Base-by-base conservation (phyloP, 1,284 basidiomycete species). In the Macrocystidia cucumis region DNA sequence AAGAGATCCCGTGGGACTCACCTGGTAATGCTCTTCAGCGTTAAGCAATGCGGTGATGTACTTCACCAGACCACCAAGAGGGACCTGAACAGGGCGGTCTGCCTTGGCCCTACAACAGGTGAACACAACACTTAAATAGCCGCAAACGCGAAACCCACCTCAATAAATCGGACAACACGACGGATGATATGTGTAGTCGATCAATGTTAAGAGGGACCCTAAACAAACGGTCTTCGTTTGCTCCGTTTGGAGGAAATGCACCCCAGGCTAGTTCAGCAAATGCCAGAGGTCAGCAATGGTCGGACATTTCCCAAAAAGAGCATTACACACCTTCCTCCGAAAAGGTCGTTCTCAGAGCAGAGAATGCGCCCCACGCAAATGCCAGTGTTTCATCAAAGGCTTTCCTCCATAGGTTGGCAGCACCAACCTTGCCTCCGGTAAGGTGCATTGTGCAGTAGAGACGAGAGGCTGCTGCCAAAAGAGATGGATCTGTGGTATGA, bases 341-440 rank as follows among this genome's bases (percentile, higher is more conserved):
- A 46, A 73, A 83, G 4, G 78, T 79, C 7, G 72, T 72, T 39
- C 80, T 62, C 29, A 87, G 39, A 6, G 62, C 54, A n/a, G 56
- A 42, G 46, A 83, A 71, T 6, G 80, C 68, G 37, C 58, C 62
- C 74, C 74, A 82, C 11, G 69, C 72, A 47, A 79, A 75, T 1
- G 58, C 57, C 27, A 88, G 42, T 0, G 76, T 74, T 28, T 81
- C 79, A 30, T 87, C 80, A 16, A 87, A 40, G 9, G 72, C 71
- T 50, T 82, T 86, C 42, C 78, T 68, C 85, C 85, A 89, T 8
- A 79, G 47, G 33, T 59, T 70, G 3, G 71, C 63, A n/a, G 77
- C 74, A 12, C 78, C 81, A 4, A 83, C 77, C 56, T 86, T 89
- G 2, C 86, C 86, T 12, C 83, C 84, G 1, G 80, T 78, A 20